Evolutionary conservation across 352 stramenopile species (phyloP).

Genomic region (Blastocystis hominis): DNA sequence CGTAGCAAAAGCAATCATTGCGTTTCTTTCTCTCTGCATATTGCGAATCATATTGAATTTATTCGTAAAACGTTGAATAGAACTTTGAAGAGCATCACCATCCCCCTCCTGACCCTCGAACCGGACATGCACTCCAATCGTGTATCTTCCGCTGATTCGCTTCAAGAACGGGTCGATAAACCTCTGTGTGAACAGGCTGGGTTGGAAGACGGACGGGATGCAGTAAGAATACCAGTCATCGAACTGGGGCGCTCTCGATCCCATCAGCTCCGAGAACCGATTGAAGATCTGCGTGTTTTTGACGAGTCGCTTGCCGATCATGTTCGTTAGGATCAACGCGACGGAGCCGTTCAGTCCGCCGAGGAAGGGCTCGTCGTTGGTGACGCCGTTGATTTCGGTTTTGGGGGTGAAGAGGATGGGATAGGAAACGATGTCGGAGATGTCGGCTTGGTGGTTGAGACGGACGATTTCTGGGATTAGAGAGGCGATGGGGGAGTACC

Average conservation of each 20-base stretch:
- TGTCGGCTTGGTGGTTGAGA: background rate
- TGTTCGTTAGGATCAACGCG: conserved; percentile 35
- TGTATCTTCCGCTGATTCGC: background rate
- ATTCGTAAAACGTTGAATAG: background rate
- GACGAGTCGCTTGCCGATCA: background rate
- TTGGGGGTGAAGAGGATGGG: background rate
- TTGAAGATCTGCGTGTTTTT: background rate
- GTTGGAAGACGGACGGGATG: background rate
- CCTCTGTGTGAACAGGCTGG: background rate
- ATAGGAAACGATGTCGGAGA: background rate
- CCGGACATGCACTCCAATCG: background rate
- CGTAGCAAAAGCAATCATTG: background rate
- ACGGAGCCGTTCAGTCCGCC: background rate
- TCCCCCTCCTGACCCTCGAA: background rate
- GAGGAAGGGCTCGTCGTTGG: background rate
- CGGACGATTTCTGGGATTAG: background rate
- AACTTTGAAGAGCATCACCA: background rate
- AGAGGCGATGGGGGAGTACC: background rate
- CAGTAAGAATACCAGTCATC: background rate
- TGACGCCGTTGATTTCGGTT: background rate
- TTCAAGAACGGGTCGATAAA: background rate
- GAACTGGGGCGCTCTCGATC: background rate
- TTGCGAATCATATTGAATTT: background rate
- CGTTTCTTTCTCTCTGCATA: background rate
- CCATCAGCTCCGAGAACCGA: background rate